These are phyloP conservation scores for Diaporthe sp. DNA, from an alignment of 2,329 filamentous ascomycete species.

Conservation along the genomic window DNA sequence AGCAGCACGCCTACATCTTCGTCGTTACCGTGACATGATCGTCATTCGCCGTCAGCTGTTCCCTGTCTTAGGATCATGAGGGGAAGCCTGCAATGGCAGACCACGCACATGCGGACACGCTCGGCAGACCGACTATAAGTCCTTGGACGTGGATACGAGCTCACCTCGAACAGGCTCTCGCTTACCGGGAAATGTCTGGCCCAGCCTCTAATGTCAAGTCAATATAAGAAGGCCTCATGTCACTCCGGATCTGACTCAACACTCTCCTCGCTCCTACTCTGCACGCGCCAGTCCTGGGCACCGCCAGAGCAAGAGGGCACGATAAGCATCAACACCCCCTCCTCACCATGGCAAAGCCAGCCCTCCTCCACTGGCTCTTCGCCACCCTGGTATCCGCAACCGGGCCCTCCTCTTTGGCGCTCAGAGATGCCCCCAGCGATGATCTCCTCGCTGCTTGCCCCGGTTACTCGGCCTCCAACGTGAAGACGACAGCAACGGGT, in stretches of 20 bases:
- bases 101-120: not conserved
- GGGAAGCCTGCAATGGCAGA: conserved; percentile 22
- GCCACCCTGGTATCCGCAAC: conserved; percentile 34
- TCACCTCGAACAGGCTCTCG: not conserved
- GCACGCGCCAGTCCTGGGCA: not conserved
- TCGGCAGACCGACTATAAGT: not conserved
- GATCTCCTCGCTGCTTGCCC: conserved; percentile 59
- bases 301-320: not conserved
- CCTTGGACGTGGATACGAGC: conserved; percentile 2
- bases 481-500: conserved; percentile 59
- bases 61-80: conserved; percentile 20
- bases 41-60: conserved; percentile 15
- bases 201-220: not conserved
- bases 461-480: conserved; percentile 69
- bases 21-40: conserved; percentile 11
- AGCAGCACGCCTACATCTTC: conserved; percentile 1
- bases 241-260: not conserved
- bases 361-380: conserved; percentile 35
- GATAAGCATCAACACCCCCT: not conserved
- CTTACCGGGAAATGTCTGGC: not conserved
- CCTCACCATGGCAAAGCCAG: conserved; percentile 28
- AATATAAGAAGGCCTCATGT: conserved; percentile 10
- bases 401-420: not conserved
- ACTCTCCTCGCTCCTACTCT: not conserved
- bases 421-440: conserved; percentile 40